These are phyloP conservation scores for Tetrastigma voinierianum DNA, from an alignment of 164 flowering plant genomes.

Conservation along the genomic window DNA sequence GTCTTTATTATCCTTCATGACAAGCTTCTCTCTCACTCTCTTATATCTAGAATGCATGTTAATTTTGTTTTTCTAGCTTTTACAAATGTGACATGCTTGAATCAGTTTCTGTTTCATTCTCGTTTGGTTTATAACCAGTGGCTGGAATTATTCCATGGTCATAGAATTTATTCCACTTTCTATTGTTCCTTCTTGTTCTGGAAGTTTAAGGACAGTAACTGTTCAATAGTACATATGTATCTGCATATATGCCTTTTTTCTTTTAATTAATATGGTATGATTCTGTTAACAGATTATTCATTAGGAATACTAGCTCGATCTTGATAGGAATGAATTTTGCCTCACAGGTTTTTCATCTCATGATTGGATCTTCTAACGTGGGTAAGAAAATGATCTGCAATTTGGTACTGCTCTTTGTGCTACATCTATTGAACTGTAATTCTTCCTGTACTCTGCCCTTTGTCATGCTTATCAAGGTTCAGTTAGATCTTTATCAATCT, in stretches of 20 bases:
- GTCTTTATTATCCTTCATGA: too few species aligned
- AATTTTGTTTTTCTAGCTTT: too few species aligned
- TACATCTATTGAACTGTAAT: not conserved
- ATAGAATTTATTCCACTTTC: not conserved
- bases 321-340: slow-evolving; percentile 8
- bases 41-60: too few species aligned
- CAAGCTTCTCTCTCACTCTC: too few species aligned
- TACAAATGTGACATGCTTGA: too few species aligned
- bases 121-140: not conserved
- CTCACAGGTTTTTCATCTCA: slow-evolving; percentile 85
- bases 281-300: not conserved
- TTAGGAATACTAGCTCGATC: not conserved
- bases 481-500: too few species aligned
- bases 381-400: slow-evolving; percentile 43
- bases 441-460: too few species aligned
- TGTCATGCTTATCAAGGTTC: too few species aligned
- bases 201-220: not conserved
- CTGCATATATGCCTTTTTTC: not conserved
- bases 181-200: not conserved
- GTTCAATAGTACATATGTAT: not conserved
- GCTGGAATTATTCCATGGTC: not conserved
- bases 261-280: not conserved
- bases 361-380: slow-evolving; percentile 70
- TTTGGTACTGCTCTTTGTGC: not conserved
- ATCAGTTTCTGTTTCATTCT: too few species aligned